These are phyloP conservation scores for Pichia norvegensis DNA, from an alignment of 1,139 yeast species.

Conservation along the genomic window DNA sequence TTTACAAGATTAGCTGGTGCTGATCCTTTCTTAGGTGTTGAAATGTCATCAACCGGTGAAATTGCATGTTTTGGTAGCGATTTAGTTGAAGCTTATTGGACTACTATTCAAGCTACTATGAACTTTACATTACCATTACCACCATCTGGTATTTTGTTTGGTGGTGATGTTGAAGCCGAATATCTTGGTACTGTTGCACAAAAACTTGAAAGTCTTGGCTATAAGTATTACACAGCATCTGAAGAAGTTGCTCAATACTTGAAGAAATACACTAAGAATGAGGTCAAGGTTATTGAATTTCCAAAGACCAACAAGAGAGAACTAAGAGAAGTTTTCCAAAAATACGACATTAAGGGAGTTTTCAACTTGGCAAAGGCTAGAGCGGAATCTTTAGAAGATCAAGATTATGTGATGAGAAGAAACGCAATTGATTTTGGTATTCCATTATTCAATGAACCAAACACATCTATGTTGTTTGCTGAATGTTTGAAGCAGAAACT, in stretches of 20 bases:
- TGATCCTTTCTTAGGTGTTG: conserved; percentile 97
- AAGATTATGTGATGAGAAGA: conserved; percentile 96
- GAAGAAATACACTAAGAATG: conserved; percentile 26
- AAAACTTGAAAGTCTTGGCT: conserved; percentile 65
- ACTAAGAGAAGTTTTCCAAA: conserved; percentile 85
- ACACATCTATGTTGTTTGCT: conserved; percentile 83
- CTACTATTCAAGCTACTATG: conserved; percentile 94
- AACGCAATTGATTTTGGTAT: conserved; percentile 97
- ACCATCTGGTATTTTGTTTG: conserved; percentile 81
- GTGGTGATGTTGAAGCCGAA: conserved; percentile 78
- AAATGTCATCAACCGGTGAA: conserved; percentile 98
- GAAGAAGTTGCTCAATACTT: conserved; percentile 65
- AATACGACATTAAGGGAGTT: conserved; percentile 75
- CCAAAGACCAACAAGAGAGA: conserved; percentile 91
- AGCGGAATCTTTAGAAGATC: conserved; percentile 76
- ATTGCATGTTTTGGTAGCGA: conserved; percentile 92
- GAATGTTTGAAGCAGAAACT: conserved; percentile 71
- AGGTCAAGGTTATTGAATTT: conserved; percentile 68
- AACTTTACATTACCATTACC: conserved; percentile 90
- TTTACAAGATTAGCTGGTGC: conserved; percentile 98
- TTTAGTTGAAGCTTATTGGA: conserved; percentile 90
- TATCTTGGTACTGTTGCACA: conserved; percentile 68
- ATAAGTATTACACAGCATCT: conserved; percentile 73
- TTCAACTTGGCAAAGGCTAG: conserved; percentile 87
- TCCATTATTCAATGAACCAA: conserved; percentile 93